A percentile compares a stretch with the other conserved stretches of the same genome.
phyloP scores from a whole-genome alignment of 1,284 basidiomycete species.

The Trametes sp. region DNA sequence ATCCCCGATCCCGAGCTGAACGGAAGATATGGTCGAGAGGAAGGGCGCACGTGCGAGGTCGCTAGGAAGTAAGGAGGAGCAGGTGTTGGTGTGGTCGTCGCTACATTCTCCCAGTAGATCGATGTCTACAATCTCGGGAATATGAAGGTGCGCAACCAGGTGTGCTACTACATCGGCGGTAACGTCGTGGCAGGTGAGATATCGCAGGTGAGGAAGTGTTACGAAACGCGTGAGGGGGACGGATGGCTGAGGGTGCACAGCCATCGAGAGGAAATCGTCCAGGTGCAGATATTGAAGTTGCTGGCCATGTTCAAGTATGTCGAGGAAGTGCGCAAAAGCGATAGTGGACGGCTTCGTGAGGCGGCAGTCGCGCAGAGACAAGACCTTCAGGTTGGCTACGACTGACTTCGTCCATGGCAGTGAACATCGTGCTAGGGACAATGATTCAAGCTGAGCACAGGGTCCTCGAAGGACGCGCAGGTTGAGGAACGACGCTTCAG shows the following conservation, averaged over 20 bases:
- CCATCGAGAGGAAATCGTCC: background rate
- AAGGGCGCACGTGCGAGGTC: too few relatives aligned
- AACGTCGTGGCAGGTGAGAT: background rate
- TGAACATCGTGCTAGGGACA: background rate
- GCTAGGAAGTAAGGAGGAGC: too few relatives aligned
- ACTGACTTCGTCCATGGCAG: background rate
- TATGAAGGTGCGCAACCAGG: too few relatives aligned
- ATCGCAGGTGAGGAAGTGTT: background rate
- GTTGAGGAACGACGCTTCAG: background rate
- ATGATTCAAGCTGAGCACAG: background rate
- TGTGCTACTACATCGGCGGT: too few relatives aligned
- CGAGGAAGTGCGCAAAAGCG: background rate
- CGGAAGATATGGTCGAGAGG: too few relatives aligned
- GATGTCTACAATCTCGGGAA: too few relatives aligned
- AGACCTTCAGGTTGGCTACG: background rate
- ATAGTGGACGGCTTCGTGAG: background rate
- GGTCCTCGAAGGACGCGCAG: too few relatives aligned
- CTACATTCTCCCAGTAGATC: too few relatives aligned
- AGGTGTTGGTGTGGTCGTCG: too few relatives aligned
- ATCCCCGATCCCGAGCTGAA: too few relatives aligned
- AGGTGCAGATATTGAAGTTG: background rate
- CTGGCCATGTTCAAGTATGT: background rate
- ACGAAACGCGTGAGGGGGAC: background rate
- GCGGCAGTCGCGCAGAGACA: background rate
- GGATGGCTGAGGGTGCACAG: background rate